Base-by-base conservation (phyloP, 495 filamentous ascomycete species). In the Haplographium delicatum region DNA sequence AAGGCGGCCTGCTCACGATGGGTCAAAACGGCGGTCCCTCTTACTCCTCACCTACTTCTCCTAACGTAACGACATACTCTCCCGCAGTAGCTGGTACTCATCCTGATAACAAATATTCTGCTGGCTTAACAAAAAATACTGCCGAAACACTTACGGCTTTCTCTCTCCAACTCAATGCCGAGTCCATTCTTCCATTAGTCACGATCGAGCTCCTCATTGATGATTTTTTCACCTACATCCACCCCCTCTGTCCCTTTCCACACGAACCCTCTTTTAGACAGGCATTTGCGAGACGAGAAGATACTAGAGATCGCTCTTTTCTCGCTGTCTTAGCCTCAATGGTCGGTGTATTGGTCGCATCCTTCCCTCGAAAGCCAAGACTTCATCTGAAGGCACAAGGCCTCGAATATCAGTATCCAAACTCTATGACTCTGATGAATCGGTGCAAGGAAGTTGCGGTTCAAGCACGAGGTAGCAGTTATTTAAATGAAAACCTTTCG, bases 221-320 rank as follows among this genome's bases (percentile, higher is more conserved):
- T 62, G 89, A 95, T 68, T 94, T 87, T 68, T 94, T 94, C 61
- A 89, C 82, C 6, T 91, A 89, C 62, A 89, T 94, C 46, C 86
- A 95, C 60, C 89, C 89, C 1, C 70, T 95, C n/a, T 74, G 82
- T 26, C 89, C 89, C 0, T 78, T 95, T 41, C 89, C 89, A 0
- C 89, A 95, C 63, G 87, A 94, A 53, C 85, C 85, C 0, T 82
- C 84, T n/a, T 94, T 94, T 56, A 78, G 88, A 26, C 74, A 76
- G 46, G 82, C 84, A 3, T 84, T 91, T 59, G 70, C 73, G 11
- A 74, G 70, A 30, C 75, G 88, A 30, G 82, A 90, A 56, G 88
- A 95, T 64, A 64, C 78, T 24, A 79, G 68, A 5, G 85, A 81
- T 57, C 70, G 72, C 11, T 76, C 75, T 3, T 94, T 93, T 59